Base-by-base conservation (phyloP, 2,329 filamentous ascomycete genomes). In the Botrytis fabae region DNA sequence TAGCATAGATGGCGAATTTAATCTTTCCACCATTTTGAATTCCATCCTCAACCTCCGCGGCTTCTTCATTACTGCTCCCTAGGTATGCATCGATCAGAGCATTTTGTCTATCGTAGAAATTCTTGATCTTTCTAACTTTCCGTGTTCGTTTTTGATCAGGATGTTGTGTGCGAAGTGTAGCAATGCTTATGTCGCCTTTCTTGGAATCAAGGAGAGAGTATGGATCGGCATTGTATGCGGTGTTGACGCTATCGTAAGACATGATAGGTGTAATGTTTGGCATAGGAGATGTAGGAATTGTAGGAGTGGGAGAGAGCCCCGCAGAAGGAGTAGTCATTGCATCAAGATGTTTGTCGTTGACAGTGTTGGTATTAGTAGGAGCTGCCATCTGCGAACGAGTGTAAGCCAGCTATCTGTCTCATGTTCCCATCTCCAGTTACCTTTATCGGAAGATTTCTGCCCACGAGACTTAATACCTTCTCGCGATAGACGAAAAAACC, bases 31-130 rank as follows among this genome's bases (percentile, higher is more conserved):
- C 70, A 12, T 72, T 72, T 59, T 72, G 61, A 18, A 72, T n/a
- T 40, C 84, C 84, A 77, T 89, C 86, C 64, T 87, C 84, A 61
- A 85, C 81, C 70, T 85, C 84, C 54, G 85, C 80, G 3, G 83
- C 83, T 80, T 89, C 87, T 77, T 89, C 87, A 75, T 89, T 86
- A 38, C 84, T 84, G 73, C 86, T 87, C 46, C 86, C 84, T 12
- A 90, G 84, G 75, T 89, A 89, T 73, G 83, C 82, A 77, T 86
- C 84, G 74, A 86, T 86, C 51, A 85, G 82, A 51, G 84, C 81
- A 75, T 86, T 86, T 76, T 86, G 85, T 18, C 82, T 81, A 14
- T 81, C 83, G 76, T 86, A 86, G 76, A 85, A 86, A 76, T 83
- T 84, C 76, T 83, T 84, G 69, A 86, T 79, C 75, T 83, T 81